Evolutionary conservation across 2,329 filamentous ascomycete genomes (phyloP).

Genomic region (Xylaria arbuscula): DNA sequence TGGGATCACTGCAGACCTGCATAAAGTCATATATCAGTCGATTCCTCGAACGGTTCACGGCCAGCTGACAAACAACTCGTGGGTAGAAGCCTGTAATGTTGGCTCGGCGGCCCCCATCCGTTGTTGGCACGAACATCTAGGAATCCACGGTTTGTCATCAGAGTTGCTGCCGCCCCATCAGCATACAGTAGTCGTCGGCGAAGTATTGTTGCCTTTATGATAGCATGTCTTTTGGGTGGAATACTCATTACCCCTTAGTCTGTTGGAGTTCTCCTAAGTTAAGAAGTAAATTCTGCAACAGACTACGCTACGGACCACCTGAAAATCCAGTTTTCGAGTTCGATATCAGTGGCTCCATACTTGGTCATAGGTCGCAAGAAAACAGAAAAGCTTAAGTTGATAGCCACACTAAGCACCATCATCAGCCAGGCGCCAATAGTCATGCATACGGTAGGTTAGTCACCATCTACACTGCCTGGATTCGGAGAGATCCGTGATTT

Average conservation of each 20-base stretch:
- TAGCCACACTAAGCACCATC: slow-evolving; percentile 3
- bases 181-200: background rate
- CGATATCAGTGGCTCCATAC: background rate
- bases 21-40: slow-evolving; percentile 29
- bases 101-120: background rate
- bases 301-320: slow-evolving; percentile 11
- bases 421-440: slow-evolving; percentile 13
- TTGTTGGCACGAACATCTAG: slow-evolving; percentile 14
- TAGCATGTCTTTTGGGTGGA: background rate
- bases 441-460: slow-evolving; percentile 3
- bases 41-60: slow-evolving; percentile 13
- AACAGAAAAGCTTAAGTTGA: slow-evolving; percentile 18
- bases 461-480: slow-evolving; percentile 14
- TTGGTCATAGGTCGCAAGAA: slow-evolving; percentile 1
- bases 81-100: slow-evolving; percentile 9
- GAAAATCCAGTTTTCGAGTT: background rate
- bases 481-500: slow-evolving; percentile 41
- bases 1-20: slow-evolving; percentile 28
- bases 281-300: background rate
- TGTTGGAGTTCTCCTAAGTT: background rate
- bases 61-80: slow-evolving; percentile 10
- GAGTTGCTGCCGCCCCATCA: background rate
- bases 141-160: slow-evolving; percentile 12
- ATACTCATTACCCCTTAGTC: background rate
- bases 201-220: background rate